Evolutionary conservation across 2,329 filamentous ascomycete genomes (phyloP).

Genomic region (Fusarium nematophilum): DNA sequence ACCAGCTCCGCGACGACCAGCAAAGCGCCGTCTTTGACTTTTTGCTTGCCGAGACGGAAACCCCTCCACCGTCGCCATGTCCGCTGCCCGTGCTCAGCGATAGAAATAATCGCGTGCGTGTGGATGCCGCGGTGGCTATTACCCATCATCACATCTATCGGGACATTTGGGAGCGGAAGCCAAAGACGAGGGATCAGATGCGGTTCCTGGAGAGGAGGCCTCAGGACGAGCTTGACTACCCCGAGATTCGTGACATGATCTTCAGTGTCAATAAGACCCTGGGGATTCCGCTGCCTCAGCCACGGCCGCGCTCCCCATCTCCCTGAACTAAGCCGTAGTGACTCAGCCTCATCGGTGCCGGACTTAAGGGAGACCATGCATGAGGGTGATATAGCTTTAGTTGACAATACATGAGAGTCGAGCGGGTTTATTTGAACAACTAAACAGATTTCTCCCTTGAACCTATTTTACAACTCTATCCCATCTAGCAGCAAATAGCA

Average conservation of each 20-base stretch:
- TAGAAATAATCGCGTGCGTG: neutral
- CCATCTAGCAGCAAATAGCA: neutral
- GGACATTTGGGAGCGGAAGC: neutral
- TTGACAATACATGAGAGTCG: too few relatives aligned
- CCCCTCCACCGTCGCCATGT: neutral
- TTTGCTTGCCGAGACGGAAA: neutral
- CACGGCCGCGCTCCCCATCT: neutral
- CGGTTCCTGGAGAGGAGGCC: neutral
- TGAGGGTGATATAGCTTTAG: too few relatives aligned
- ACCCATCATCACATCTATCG: neutral
- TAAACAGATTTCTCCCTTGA: too few relatives aligned
- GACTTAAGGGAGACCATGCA: too few relatives aligned
- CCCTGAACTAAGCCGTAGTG: too few relatives aligned
- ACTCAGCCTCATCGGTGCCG: too few relatives aligned
- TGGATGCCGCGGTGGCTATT: neutral
- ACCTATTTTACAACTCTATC: too few relatives aligned
- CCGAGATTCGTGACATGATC: neutral
- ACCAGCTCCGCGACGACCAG: neutral
- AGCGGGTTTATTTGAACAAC: too few relatives aligned
- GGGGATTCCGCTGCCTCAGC: neutral
- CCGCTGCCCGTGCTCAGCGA: neutral
- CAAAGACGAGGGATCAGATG: too few relatives aligned
- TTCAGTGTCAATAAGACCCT: neutral
- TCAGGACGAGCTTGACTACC: neutral
- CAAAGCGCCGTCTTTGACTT: neutral